Base-by-base conservation (phyloP, 768 basidiomycete species). In the Phylloporus arenicola region DNA sequence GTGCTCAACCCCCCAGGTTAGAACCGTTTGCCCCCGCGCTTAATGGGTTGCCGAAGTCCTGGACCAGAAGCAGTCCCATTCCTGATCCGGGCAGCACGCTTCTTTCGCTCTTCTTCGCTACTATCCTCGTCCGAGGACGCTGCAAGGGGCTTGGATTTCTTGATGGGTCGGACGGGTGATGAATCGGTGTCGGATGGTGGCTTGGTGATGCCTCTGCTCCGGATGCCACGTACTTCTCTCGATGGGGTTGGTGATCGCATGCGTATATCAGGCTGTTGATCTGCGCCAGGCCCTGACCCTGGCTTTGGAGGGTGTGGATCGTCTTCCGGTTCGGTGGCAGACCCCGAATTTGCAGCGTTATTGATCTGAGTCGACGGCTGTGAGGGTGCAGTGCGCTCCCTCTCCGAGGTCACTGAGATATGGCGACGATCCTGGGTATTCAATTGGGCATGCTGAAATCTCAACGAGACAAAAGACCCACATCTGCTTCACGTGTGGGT, bases 21-120 rank as follows among this genome's bases (percentile, higher is more conserved):
- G 87, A 90, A 65, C 54, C 83, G 78, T 64, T 80, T 86, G 27
- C 82, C 85, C 31, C 84, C 84, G 56, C 87, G 79, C 68, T 83
- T 88, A 54, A 89, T 72, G 5, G 88, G 88, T 57, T 90, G 87
- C 58, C 81, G 78, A 39, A 81, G 74, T 35, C 82, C 82, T 47
- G 81, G 72, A 53, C 73, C 72, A 43, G 65, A 58, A 38, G 64
- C 61, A 43, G 61, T 55, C 39, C 73, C 74, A 51, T 65, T 67
- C 53, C 69, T 79, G 47, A 72, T 64, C 57, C 69, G 71, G 43
- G 73, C 67, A 20, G 72, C 64, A 29, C 67, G 67, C 45, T 64
- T 72, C 63, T 71, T 77, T 30, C 72, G 72, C 33, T 77, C 80
- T 19, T 69, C 72, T 55, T 82, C 83, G 59, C 22, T 24, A 10